Evolutionary conservation across 345 rosid species (phyloP), one percentile per base, ranked within the genome.

Genomic region (Eucalyptus camaldulensis): DNA sequence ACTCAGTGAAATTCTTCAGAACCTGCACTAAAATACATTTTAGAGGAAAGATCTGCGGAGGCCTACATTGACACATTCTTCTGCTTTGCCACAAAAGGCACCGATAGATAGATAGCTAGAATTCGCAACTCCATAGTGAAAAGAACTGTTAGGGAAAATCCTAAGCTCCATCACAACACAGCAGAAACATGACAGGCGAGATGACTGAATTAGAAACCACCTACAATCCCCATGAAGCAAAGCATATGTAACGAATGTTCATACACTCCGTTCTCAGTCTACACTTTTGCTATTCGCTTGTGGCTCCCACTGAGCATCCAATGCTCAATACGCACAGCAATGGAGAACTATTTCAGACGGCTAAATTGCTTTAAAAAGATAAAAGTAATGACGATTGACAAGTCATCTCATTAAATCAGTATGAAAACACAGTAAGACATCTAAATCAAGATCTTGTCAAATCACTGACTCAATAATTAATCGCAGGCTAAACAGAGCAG

Each of bases 1-100:
- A 91, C 91, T 91, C 87, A 94, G 89, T 88, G 58, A 89, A 95
- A 90, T 88, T 87, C 88, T 91, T 60, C 88, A 15, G 62, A 87
- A 87, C 49, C 72, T 87, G 87, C 51, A 85, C 37, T 85, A 50
- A 85, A 45, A 86, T 58, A 49, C 43, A 86, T 58, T 50, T 76
- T 76, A 76, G 83, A 76, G 47, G 83, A 76, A 76, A 76, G 47
- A 76, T 76, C 83, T 76, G 83, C 1, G 47, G 29, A 76, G 83
- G 43, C 47, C 83, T 76, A 76, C 45, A 76, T 76, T 40, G 83
- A 76, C 29, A 40, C 47, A 76, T 40, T 40, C 43, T 76, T 76
- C 47, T 40, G 45, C 83, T 76, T 76, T 40, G 27, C 83, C 83
- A 76, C 83, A 44, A 76, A 37, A 22, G 47, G 47, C 83, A 40